Conservation (phyloP, 805 yeast genomes). For the Teunomyces tritomae region DNA sequence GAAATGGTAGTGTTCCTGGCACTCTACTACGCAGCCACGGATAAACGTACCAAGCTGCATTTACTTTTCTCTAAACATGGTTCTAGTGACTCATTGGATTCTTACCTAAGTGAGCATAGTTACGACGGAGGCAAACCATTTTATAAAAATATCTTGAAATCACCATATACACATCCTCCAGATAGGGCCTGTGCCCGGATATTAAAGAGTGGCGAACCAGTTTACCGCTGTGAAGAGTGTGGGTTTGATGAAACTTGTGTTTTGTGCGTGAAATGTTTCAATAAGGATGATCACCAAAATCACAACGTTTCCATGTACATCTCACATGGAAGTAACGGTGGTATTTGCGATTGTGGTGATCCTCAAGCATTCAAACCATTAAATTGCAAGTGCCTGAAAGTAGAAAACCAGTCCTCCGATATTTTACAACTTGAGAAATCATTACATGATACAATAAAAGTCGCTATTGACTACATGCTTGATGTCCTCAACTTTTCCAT, state of each 20-base stretch:
- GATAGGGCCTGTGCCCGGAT: slow-evolving; percentile 70
- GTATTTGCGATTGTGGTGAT: slow-evolving; percentile 77
- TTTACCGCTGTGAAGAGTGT: slow-evolving; percentile 73
- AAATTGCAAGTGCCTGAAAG: slow-evolving; percentile 44
- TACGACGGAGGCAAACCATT: not conserved
- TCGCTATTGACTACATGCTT: slow-evolving; percentile 41
- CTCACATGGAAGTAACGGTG: slow-evolving; percentile 47
- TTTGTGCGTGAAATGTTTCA: slow-evolving; percentile 69
- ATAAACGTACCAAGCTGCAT: slow-evolving; percentile 12
- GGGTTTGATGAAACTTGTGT: slow-evolving; percentile 79
- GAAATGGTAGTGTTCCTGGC: slow-evolving; percentile 24
- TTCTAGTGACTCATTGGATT: no score
- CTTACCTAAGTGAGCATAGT: no score
- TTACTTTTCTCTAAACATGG: slow-evolving; percentile 11
- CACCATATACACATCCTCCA: slow-evolving; percentile 40
- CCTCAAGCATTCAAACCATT: slow-evolving; percentile 57
- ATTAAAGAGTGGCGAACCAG: slow-evolving; percentile 60
- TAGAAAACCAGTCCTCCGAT: not conserved
- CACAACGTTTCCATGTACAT: slow-evolving; percentile 60
- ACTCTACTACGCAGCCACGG: slow-evolving; percentile 26
- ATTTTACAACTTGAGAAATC: slow-evolving; percentile 12
- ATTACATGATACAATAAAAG: slow-evolving; percentile 26
- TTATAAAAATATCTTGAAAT: not conserved
- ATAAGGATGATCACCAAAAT: slow-evolving; percentile 61
- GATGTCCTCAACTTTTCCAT: slow-evolving; percentile 41